These are phyloP conservation scores for Draba incana DNA, from an alignment of 345 rosid genomes.

Conservation along the genomic window DNA sequence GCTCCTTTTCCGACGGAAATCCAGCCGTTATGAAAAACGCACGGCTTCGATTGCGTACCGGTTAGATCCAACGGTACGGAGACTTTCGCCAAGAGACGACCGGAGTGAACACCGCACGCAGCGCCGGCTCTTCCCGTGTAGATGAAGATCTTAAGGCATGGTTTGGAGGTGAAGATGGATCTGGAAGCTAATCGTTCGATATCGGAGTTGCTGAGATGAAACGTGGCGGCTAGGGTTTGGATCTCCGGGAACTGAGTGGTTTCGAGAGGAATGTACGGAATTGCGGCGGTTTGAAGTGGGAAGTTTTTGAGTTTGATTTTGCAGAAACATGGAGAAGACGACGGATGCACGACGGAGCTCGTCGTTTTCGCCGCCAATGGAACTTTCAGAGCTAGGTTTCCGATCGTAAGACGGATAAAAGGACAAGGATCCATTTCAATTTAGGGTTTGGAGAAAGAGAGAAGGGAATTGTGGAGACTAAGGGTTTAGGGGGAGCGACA, in stretches of 20 bases:
- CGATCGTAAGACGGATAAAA: constrained; percentile 76
- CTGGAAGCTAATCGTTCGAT: constrained; percentile 59
- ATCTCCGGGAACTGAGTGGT: constrained; percentile 46
- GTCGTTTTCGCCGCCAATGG: constrained; percentile 71
- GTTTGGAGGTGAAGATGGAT: constrained; percentile 63
- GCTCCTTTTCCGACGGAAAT: constrained; percentile 64
- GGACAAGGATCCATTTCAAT: constrained; percentile 91
- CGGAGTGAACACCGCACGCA: constrained; percentile 74
- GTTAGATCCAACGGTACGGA: constrained; percentile 77
- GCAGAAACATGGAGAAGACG: constrained; percentile 83
- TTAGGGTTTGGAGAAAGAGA: constrained; percentile 10
- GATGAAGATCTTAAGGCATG: constrained; percentile 57
- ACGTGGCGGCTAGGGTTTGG: constrained; percentile 62
- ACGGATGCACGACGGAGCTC: constrained; percentile 76
- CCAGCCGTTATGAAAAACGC: constrained; percentile 80
- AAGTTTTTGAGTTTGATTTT: constrained; percentile 71
- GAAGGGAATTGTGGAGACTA: background rate
- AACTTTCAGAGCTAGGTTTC: constrained; percentile 68
- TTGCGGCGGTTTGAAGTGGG: constrained; percentile 63
- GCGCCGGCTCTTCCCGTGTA: constrained; percentile 78
- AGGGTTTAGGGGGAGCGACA: constrained; percentile 32
- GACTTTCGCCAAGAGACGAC: constrained; percentile 70
- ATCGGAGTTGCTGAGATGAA: constrained; percentile 72
- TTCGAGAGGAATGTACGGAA: constrained; percentile 65
- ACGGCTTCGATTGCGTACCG: constrained; percentile 54